Percentiles rank a stretch among this genome's conserved stretches.
These are phyloP conservation scores for Lichtheimia ramosa DNA, from an alignment of 371 early-diverging fungal genomes.

Conservation along the genomic window DNA sequence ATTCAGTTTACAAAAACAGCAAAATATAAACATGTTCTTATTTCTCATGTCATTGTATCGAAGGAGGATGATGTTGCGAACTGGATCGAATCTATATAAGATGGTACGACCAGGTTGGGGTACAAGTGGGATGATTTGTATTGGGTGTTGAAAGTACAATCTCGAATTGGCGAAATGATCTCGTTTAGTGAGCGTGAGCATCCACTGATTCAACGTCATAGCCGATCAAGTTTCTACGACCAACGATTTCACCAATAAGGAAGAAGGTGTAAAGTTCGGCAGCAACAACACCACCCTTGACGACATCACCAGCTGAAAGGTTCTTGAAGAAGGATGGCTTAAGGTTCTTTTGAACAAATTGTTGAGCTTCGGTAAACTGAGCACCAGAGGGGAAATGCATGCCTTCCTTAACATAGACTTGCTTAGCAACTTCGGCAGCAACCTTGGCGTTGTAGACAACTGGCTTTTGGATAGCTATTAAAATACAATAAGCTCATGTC, in stretches of 20 bases:
- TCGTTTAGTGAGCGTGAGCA: slow-evolving; percentile 19
- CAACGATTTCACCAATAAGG: slow-evolving; percentile 73
- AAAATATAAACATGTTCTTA: too few species aligned
- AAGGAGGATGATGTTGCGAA: too few species aligned
- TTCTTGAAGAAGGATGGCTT: slow-evolving; percentile 55
- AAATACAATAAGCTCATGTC: neutral
- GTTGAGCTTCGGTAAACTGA: slow-evolving; percentile 59
- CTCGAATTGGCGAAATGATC: too few species aligned
- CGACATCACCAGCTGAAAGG: slow-evolving; percentile 43
- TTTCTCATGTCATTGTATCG: too few species aligned
- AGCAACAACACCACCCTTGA: slow-evolving; percentile 60
- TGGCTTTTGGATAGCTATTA: slow-evolving; percentile 44
- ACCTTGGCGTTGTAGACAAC: slow-evolving; percentile 65
- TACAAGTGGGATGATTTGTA: too few species aligned
- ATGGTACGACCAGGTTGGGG: too few species aligned
- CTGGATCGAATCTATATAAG: too few species aligned
- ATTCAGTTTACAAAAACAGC: too few species aligned
- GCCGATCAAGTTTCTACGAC: slow-evolving; percentile 73
- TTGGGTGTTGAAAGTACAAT: too few species aligned
- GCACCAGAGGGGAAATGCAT: slow-evolving; percentile 64
- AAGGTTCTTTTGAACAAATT: slow-evolving; percentile 46
- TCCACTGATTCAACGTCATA: slow-evolving; percentile 63
- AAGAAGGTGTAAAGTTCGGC: slow-evolving; percentile 73
- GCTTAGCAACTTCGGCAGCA: slow-evolving; percentile 67
- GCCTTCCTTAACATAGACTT: slow-evolving; percentile 70